Evolutionary conservation across 495 filamentous ascomycete species (phyloP), one percentile per base, ranked within the genome.

Genomic region (Darksidea phi): DNA sequence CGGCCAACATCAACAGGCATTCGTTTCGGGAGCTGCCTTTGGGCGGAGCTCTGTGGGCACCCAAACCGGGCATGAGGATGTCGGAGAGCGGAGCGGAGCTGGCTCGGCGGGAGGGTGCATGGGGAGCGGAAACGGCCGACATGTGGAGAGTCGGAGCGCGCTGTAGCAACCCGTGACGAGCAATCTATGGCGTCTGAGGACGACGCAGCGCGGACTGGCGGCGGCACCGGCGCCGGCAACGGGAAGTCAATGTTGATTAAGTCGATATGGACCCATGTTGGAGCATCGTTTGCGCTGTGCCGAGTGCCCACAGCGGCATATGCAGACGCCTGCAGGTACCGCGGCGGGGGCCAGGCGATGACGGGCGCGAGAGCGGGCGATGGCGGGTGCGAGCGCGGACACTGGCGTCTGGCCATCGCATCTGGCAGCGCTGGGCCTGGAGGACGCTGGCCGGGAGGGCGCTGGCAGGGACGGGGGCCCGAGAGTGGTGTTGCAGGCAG

Each of bases 311-410:
- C 41, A 28, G 50, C 51, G 60, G 36, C 42, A 55, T 42, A 48
- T 63, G 54, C 55, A 48, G 63, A 49, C 63, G 54, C 43, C 59
- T 68, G 66, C 66, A 68, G 66, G 66, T 61, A 68, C 66, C 20
- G 56, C 53, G 57, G 52, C 55, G 6, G 57, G n/a, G 34, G 25
- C 20, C 37, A 28, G 41, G 56, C 20, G 36, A 42, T 20, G 13
- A n/a, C n/a, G n/a, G n/a, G n/a, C n/a, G n/a, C n/a, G n/a, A n/a
- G n/a, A n/a, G n/a, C n/a, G n/a, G n/a, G n/a, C n/a, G n/a, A n/a
- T n/a, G n/a, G n/a, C n/a, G n/a, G n/a, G n/a, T n/a, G n/a, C n/a
- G n/a, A n/a, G n/a, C n/a, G n/a, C n/a, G n/a, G n/a, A n/a, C n/a
- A n/a, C n/a, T n/a, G n/a, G n/a, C n/a, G n/a, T n/a, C n/a, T n/a